Evolutionary conservation across 2,329 filamentous ascomycete genomes (phyloP), one percentile per base, ranked within the genome.

Genomic region (Knoxdaviesia proteae): DNA sequence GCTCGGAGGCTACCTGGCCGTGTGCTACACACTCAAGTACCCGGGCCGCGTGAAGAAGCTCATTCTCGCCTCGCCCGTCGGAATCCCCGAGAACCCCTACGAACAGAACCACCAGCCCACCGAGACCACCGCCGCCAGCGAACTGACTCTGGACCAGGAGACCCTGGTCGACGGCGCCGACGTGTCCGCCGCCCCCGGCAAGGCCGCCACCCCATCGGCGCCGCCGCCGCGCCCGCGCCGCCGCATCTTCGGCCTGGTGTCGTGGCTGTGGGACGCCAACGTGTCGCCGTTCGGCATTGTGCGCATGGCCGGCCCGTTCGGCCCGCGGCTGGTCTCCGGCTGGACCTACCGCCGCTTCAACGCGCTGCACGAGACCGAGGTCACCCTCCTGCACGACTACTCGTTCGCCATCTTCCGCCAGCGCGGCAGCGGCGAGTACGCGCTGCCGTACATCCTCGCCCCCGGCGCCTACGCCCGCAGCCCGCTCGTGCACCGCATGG

Each of bases 201-300:
- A 36, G 55, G 60, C 42, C 53, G 50, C 44, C 56, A 54, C 36
- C 47, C 53, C 34, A 56, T 53, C 34, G 56, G 56, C n/a, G 51
- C 52, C n/a, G 51, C 54, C 45, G 44, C 54, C 44, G 54, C 61
- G 10, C 61, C 60, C 36, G 58, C 63, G 49, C 61, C 72, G 9
- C 79, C 77, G 2, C 59, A 39, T 90, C 3, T 84, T 87, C 0
- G 77, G 79, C 58, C 94, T 88, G 87, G 65, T 96, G 20, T 77
- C 78, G 44, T 94, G 87, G 62, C 73, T 98, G 5, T 98, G 90
- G 90, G 90, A 98, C 50, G 82, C 86, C 50, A 98, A 98, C 55
- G 75, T 96, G 48, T 94, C 87, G 0, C 90, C 90, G 6, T 98
- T 98, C 59, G 88, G 79, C 49, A 65, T 98, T 40, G 75, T 98